Conservation (phyloP, 2,329 filamentous ascomycete genomes). For the Cryoendolithus antarcticus region DNA sequence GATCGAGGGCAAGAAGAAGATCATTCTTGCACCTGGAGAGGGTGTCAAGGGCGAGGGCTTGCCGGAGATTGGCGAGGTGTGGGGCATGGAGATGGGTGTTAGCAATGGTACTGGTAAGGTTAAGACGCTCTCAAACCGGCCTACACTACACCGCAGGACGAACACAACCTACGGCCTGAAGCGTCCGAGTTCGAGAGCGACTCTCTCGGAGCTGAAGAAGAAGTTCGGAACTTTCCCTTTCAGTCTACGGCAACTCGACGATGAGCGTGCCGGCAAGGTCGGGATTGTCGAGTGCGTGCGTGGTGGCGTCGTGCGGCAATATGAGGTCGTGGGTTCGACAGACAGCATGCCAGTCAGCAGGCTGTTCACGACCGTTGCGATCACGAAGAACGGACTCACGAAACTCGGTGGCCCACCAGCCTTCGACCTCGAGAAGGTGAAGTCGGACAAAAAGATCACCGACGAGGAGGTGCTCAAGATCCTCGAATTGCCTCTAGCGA, state of each 20-base stretch:
- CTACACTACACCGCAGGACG: slow-evolving; percentile 88
- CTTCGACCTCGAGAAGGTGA: slow-evolving; percentile 67
- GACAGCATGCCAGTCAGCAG: slow-evolving; percentile 74
- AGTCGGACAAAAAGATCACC: slow-evolving; percentile 95
- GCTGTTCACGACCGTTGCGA: slow-evolving; percentile 80
- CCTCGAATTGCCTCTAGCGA: slow-evolving; percentile 64
- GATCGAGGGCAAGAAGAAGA: slow-evolving; percentile 97
- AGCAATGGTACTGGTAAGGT: slow-evolving; percentile 87
- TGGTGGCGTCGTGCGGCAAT: slow-evolving; percentile 82
- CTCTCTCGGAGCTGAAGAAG: slow-evolving; percentile 88
- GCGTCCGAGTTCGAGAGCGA: slow-evolving; percentile 83
- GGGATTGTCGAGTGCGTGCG: slow-evolving; percentile 95
- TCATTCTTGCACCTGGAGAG: slow-evolving; percentile 77
- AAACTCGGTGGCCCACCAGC: slow-evolving; percentile 67
- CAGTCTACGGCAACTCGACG: slow-evolving; percentile 89
- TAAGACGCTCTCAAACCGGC: slow-evolving; percentile 75
- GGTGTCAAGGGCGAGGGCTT: slow-evolving; percentile 82
- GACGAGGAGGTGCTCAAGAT: slow-evolving; percentile 94
- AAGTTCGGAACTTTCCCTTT: slow-evolving; percentile 98
- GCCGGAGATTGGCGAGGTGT: slow-evolving; percentile 83
- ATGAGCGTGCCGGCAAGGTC: slow-evolving; percentile 90
- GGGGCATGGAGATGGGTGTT: slow-evolving; percentile 94
- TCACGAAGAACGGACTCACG: slow-evolving; percentile 94
- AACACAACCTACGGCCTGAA: slow-evolving; percentile 86
- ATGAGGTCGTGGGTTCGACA: slow-evolving; percentile 91